Percentiles rank a stretch among this genome's conserved stretches.
These are phyloP conservation scores for Colletotrichum musae DNA, from an alignment of 2,329 filamentous ascomycete species.

Conservation along the genomic window DNA sequence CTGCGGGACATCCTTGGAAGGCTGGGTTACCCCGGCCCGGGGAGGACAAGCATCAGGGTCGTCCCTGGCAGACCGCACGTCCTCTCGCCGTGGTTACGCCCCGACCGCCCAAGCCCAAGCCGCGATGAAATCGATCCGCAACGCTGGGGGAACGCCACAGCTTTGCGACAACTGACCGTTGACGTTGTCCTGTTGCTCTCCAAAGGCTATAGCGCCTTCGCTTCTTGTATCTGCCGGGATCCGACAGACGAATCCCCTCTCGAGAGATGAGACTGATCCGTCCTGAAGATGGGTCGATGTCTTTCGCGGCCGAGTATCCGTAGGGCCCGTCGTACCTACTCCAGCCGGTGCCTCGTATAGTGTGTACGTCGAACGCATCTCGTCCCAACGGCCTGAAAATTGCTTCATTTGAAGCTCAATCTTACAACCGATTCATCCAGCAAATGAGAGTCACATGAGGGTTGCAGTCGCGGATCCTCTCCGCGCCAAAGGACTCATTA, in stretches of 20 bases:
- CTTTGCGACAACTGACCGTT: slow-evolving; percentile 22
- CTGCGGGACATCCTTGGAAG: slow-evolving; percentile 35
- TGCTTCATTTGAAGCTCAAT: slow-evolving; percentile 40
- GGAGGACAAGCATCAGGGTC: slow-evolving; percentile 24
- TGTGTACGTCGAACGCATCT: slow-evolving; percentile 10
- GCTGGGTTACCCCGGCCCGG: slow-evolving; percentile 32
- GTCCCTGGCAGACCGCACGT: slow-evolving; percentile 38
- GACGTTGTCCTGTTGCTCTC: slow-evolving; percentile 6
- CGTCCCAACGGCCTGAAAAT: slow-evolving; percentile 15
- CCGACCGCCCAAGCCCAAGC: slow-evolving; percentile 25
- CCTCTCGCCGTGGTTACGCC: slow-evolving; percentile 23
- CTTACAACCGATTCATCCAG: slow-evolving; percentile 26
- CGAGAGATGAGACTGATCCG: slow-evolving; percentile 7
- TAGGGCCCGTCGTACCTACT: not conserved
- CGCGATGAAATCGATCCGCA: slow-evolving; percentile 37
- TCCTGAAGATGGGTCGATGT: not conserved
- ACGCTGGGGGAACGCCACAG: slow-evolving; percentile 13
- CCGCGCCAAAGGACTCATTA: slow-evolving; percentile 27
- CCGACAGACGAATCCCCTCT: not conserved
- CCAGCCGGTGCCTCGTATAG: not conserved
- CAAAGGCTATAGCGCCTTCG: not conserved
- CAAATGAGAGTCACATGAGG: slow-evolving; percentile 32
- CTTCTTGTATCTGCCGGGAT: not conserved
- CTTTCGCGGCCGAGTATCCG: not conserved
- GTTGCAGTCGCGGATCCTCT: slow-evolving; percentile 39